A percentile compares a stretch with the other conserved stretches of the same genome.
Conservation (phyloP, 2,329 filamentous ascomycete genomes). For the Talaromyces sp. region DNA sequence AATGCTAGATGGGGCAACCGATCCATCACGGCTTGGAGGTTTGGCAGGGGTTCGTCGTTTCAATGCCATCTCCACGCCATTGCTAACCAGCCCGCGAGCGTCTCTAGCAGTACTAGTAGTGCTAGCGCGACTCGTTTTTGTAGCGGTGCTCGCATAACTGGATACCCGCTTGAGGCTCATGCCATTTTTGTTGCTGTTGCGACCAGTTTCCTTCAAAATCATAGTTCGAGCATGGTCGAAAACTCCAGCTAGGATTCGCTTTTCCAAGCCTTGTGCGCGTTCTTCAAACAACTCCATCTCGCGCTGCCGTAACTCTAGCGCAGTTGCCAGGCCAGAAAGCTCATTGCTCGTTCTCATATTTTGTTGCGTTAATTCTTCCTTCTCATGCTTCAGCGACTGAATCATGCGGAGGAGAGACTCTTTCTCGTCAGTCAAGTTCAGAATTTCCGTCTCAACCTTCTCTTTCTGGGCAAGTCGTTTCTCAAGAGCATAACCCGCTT, state of each 20-base stretch:
- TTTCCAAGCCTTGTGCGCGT: constrained; percentile 82
- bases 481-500: constrained; percentile 75
- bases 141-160: constrained; percentile 39
- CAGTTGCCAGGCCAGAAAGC: constrained; percentile 85
- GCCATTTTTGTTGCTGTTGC: constrained; percentile 43
- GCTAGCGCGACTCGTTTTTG: constrained; percentile 29
- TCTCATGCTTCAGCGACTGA: constrained; percentile 39
- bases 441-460: constrained; percentile 50
- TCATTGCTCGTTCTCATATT: constrained; percentile 79
- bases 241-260: constrained; percentile 87
- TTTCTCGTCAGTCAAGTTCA: constrained; percentile 52
- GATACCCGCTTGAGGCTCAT: constrained; percentile 51
- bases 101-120: constrained; percentile 32
- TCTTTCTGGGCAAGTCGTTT: constrained; percentile 65
- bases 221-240: constrained; percentile 87
- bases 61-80: constrained; percentile 42
- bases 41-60: constrained; percentile 47
- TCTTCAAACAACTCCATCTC: constrained; percentile 88
- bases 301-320: constrained; percentile 79
- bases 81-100: constrained; percentile 32
- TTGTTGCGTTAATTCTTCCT: constrained; percentile 68
- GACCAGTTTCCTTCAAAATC: constrained; percentile 65
- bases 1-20: constrained; percentile 44
- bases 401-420: constrained; percentile 58
- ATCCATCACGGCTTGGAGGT: constrained; percentile 28